A percentile compares a stretch with the other conserved stretches of the same genome.
Conservation (phyloP, 257 asterid species). For the Nicotiana knightiana region DNA sequence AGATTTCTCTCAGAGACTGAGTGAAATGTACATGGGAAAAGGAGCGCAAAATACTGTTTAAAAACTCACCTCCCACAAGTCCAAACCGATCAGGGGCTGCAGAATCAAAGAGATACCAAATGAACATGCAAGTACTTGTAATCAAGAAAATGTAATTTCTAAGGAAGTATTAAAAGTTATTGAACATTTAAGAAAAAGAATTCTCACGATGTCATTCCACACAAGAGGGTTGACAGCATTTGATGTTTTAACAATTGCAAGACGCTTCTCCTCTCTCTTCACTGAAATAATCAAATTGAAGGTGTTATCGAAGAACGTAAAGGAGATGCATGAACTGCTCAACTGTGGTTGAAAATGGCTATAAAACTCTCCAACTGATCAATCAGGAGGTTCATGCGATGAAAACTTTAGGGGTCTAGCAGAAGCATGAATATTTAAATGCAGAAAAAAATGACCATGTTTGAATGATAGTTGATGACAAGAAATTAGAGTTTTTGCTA, state of each 20-base stretch:
- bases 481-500: neutral
- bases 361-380: neutral
- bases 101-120: neutral
- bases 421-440: neutral
- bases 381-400: neutral
- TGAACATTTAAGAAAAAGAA: neutral
- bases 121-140: neutral
- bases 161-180: neutral
- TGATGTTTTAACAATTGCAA: conserved; percentile 41
- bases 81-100: conserved; percentile 40
- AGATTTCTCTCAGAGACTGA: neutral
- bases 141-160: conserved; percentile 2
- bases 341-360: neutral
- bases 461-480: neutral
- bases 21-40: neutral
- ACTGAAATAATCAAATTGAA: conserved; percentile 41
- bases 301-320: conserved; percentile 5
- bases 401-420: neutral
- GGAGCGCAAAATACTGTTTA: neutral
- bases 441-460: neutral
- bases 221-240: conserved; percentile 40
- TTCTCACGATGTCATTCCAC: conserved; percentile 36
- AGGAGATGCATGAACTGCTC: neutral
- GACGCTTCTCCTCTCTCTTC: conserved; percentile 76
- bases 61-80: conserved; percentile 40